phyloP scores from a whole-genome alignment of 306 rosid species.

The Vigna mungo region DNA sequence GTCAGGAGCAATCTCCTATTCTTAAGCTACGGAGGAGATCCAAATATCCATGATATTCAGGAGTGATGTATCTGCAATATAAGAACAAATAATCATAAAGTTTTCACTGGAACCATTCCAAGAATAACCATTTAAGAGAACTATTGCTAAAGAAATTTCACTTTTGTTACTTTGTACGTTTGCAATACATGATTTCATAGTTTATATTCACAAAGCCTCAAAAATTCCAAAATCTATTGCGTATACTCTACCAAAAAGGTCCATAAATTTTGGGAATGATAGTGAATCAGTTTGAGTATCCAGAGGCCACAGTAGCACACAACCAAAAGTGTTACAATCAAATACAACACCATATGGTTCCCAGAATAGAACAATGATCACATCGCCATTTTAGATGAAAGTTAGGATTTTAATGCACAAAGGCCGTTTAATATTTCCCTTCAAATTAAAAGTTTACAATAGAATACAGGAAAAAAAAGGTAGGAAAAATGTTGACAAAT shows the following conservation, averaged over 20 bases:
- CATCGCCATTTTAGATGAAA: no score
- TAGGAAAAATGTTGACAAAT: conserved; percentile 28
- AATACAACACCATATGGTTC: background rate
- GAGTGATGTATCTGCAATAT: conserved; percentile 67
- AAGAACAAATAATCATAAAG: conserved; percentile 12
- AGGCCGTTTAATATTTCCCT: no score
- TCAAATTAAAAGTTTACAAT: no score
- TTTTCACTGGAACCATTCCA: conserved; percentile 4
- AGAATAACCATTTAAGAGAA: conserved; percentile 17
- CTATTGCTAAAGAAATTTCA: background rate
- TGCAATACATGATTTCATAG: conserved; percentile 11
- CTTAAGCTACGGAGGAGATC: conserved; percentile 76
- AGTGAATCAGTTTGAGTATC: conserved; percentile 10
- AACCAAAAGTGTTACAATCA: background rate
- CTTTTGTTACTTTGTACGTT: background rate
- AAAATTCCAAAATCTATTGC: conserved; percentile 11
- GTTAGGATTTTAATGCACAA: no score
- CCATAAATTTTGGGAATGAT: conserved; percentile 1
- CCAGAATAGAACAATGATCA: conserved; percentile 3
- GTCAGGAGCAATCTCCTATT: conserved; percentile 66
- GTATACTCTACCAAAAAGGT: background rate
- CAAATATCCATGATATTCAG: conserved; percentile 75
- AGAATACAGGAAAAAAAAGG: background rate
- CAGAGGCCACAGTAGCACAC: background rate
- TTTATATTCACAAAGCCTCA: background rate